Evolutionary conservation across 257 asterid species (phyloP).

Genomic region (Primulina eburnea): DNA sequence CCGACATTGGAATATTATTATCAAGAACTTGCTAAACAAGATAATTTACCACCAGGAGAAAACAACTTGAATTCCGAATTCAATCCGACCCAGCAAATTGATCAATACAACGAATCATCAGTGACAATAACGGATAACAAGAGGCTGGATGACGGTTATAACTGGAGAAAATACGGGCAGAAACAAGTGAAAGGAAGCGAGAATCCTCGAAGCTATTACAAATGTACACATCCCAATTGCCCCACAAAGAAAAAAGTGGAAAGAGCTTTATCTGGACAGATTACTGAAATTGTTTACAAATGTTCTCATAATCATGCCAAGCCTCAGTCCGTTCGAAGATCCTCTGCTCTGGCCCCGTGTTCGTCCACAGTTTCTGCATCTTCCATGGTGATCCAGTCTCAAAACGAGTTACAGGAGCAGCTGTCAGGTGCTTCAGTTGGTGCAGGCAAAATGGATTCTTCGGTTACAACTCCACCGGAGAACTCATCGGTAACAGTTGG

Average conservation of each 20-base stretch:
- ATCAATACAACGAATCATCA: slow-evolving; percentile 36
- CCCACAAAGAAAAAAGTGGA: slow-evolving; percentile 78
- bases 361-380: slow-evolving; percentile 37
- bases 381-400: slow-evolving; percentile 35
- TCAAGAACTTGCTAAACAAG: slow-evolving; percentile 37
- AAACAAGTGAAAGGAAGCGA: slow-evolving; percentile 90
- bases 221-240: slow-evolving; percentile 73
- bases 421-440: slow-evolving; percentile 43
- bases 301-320: slow-evolving; percentile 78
- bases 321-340: slow-evolving; percentile 68
- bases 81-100: slow-evolving; percentile 32
- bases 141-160: slow-evolving; percentile 73
- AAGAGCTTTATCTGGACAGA: slow-evolving; percentile 58
- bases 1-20: slow-evolving; percentile 42
- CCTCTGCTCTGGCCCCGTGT: slow-evolving; percentile 40
- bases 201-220: slow-evolving; percentile 85
- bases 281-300: slow-evolving; percentile 75
- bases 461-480: slow-evolving; percentile 50
- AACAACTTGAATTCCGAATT: slow-evolving; percentile 28
- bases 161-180: slow-evolving; percentile 94
- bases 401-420: slow-evolving; percentile 42
- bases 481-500: slow-evolving; percentile 62
- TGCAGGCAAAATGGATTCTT: slow-evolving; percentile 46
- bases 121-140: slow-evolving; percentile 32
- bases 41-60: slow-evolving; percentile 28